Base-by-base conservation (phyloP, 345 rosid species). In the Punica granatum region DNA sequence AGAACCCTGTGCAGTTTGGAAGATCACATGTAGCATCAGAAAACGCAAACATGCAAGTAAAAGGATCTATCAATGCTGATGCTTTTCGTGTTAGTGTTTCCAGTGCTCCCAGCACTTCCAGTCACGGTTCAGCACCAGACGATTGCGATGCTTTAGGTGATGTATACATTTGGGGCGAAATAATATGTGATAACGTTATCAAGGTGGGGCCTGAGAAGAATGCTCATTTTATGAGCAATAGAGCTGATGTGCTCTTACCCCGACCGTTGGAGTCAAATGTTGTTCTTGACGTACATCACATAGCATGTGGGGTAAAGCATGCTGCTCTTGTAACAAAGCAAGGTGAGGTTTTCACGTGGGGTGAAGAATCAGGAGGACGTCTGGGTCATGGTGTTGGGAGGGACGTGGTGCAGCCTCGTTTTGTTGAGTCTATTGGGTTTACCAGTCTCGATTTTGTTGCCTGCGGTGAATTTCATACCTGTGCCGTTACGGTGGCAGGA, bases 161-260 rank as follows among this genome's bases (percentile, higher is more conserved):
- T 78, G 96, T 94, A 66, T 94, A 89, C 73, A 79, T 94, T 66
- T 94, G 98, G 99, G 98, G 99, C 67, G 98, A 94, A 82, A 84
- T 91, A 44, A 77, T 82, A 61, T 88, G 86, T 75, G 99, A 91
- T 74, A 84, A 78, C 73, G 59, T 79, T 74, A 63, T 81, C 65
- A 87, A 76, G 75, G 73, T 81, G 59, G 87, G 91, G 79, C 83
- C 77, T 48, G 90, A 88, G 73, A 85, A 78, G 69, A 83, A 75
- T 80, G 70, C 74, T 56, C 80, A 60, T 71, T 86, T 79, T 76
- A 70, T 78, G 72, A 85, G 85, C 66, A 75, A 84, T 7, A 89
- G 83, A 78, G 72, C 88, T 43, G 90, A 93, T 75, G 83, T 85
- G 61, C 88, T 90, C 67, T 69, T 85, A 62, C 98, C 98, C 48